Conservation (phyloP, 2,329 filamentous ascomycete species). For the Colletotrichum noveboracense region DNA sequence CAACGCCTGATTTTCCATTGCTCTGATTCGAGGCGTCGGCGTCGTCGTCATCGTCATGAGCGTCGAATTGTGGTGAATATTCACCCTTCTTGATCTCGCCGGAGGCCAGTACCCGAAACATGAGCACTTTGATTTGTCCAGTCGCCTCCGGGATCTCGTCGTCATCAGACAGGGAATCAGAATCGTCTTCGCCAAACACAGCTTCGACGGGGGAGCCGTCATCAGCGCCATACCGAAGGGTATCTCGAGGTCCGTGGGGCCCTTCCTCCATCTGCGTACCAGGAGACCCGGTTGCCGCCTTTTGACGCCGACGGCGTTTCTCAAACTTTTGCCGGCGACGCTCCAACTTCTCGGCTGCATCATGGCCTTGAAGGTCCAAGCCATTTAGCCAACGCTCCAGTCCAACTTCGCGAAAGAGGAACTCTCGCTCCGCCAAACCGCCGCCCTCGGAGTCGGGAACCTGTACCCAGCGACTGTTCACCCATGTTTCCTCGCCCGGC, state of each 20-base stretch:
- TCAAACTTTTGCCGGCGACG: constrained; percentile 84
- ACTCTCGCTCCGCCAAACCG: constrained; percentile 93
- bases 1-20: constrained; percentile 64
- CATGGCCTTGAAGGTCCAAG: constrained; percentile 90
- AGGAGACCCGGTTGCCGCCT: constrained; percentile 45
- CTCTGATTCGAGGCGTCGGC: constrained; percentile 53
- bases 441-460: constrained; percentile 90
- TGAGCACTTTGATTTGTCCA: constrained; percentile 96
- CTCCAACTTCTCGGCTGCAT: constrained; percentile 88
- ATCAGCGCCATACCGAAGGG: constrained; percentile 82
- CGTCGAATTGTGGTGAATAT: constrained; percentile 97
- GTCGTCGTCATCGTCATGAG: constrained; percentile 91
- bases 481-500: constrained; percentile 97
- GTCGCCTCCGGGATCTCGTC: constrained; percentile 93
- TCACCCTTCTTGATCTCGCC: constrained; percentile 98
- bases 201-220: constrained; percentile 76
- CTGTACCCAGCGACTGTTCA: constrained; percentile 97
- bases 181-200: constrained; percentile 72
- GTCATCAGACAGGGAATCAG: constrained; percentile 75
- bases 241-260: constrained; percentile 53
- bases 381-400: constrained; percentile 97
- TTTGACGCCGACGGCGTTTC: constrained; percentile 69
- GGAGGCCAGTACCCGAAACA: constrained; percentile 93
- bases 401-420: constrained; percentile 95
- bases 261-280: constrained; percentile 44